Conservation (phyloP, 805 yeast genomes). For the Metschnikowia similis region DNA sequence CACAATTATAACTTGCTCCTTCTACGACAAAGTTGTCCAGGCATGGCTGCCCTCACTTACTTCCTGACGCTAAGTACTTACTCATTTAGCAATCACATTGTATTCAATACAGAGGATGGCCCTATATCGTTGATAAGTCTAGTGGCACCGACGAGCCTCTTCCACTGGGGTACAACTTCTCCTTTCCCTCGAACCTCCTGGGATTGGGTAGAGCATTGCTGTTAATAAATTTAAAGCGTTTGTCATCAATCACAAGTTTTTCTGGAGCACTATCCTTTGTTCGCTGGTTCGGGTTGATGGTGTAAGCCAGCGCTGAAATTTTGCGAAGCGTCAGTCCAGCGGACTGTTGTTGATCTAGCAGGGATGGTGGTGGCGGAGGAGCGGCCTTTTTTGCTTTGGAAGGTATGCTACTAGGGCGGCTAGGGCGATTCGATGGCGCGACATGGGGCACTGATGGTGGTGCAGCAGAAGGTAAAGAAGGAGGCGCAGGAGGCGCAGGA, state of each 20-base stretch:
- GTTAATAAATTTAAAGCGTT: slow-evolving; percentile 65
- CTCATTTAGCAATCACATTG: neutral
- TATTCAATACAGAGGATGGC: neutral
- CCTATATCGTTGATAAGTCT: slow-evolving; percentile 41
- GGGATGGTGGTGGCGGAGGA: slow-evolving; percentile 23
- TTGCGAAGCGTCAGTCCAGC: slow-evolving; percentile 53
- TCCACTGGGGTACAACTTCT: slow-evolving; percentile 90
- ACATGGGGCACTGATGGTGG: slow-evolving; percentile 17
- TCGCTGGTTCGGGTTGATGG: slow-evolving; percentile 43
- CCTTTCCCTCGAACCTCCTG: slow-evolving; percentile 62
- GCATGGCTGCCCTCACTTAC: slow-evolving; percentile 49
- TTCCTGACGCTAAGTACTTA: neutral
- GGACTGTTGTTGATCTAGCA: slow-evolving; percentile 39
- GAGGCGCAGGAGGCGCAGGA: slow-evolving; percentile 7
- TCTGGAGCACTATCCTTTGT: slow-evolving; percentile 13
- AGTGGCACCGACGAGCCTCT: slow-evolving; percentile 90
- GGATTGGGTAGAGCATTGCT: slow-evolving; percentile 77
- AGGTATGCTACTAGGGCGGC: neutral
- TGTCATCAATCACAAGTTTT: slow-evolving; percentile 58
- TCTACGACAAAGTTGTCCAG: slow-evolving; percentile 82
- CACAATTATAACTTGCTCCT: slow-evolving; percentile 76
- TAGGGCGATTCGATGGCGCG: slow-evolving; percentile 6
- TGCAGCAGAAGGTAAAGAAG: slow-evolving; percentile 17
- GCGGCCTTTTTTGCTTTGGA: slow-evolving; percentile 23
- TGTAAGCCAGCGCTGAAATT: slow-evolving; percentile 62